Evolutionary conservation across 306 rosid genomes (phyloP).

Genomic region (Prinsepia uniflora): DNA sequence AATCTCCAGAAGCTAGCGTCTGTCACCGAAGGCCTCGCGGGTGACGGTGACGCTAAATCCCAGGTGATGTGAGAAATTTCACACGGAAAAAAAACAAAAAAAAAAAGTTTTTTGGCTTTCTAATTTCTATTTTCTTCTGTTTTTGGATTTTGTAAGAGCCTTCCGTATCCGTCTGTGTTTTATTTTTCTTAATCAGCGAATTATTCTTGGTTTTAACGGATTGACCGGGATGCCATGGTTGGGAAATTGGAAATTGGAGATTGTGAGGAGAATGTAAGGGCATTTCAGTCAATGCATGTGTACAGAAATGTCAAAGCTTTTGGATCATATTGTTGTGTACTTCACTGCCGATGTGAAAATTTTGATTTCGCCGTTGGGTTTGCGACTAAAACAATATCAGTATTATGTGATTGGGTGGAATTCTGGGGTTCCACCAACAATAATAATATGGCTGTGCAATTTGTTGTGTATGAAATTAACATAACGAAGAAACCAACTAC

Average conservation of each 20-base stretch:
- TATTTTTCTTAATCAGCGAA: conserved; percentile 5
- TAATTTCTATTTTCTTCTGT: not conserved
- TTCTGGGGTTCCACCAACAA: no score
- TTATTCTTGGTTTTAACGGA: conserved; percentile 24
- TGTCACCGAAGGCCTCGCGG: conserved; percentile 56
- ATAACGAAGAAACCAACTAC: no score
- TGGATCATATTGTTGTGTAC: conserved; percentile 25
- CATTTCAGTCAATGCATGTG: conserved; percentile 43
- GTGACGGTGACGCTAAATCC: conserved; percentile 51
- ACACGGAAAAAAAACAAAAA: not conserved
- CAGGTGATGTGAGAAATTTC: conserved; percentile 15
- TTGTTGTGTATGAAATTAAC: no score
- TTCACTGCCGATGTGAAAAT: conserved; percentile 29
- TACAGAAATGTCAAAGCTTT: conserved; percentile 44
- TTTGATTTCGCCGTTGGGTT: conserved; percentile 15
- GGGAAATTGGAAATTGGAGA: conserved; percentile 3
- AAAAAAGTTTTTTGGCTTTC: not conserved
- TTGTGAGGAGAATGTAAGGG: conserved; percentile 32
- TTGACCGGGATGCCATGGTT: conserved; percentile 19
- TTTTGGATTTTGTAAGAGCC: conserved; percentile 10
- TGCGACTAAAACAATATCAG: not conserved
- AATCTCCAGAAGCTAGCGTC: conserved; percentile 95
- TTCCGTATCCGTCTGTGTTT: not conserved
- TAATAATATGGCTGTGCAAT: no score
- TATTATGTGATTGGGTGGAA: no score